Conservation (phyloP, 2,329 filamentous ascomycete genomes). For the Penicillium aurantiogriseum region DNA sequence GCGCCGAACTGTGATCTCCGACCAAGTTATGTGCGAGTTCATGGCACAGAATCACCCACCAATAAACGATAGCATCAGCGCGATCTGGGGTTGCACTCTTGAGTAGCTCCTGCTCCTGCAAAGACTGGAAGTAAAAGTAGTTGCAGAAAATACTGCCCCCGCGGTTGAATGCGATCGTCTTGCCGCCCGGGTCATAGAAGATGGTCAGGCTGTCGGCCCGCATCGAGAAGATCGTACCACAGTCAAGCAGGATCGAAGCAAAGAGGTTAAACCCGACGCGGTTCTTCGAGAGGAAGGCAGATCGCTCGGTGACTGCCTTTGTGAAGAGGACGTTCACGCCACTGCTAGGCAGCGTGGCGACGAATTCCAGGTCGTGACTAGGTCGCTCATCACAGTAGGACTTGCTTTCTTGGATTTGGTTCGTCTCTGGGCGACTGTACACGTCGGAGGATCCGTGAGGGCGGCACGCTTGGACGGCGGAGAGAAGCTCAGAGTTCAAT, state of each 20-base stretch:
- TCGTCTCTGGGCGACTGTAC: constrained; percentile 70
- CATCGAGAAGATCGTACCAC: constrained; percentile 71
- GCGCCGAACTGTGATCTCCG: constrained; percentile 69
- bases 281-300: constrained; percentile 62
- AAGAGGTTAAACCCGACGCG: constrained; percentile 66
- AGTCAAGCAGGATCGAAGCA: constrained; percentile 65
- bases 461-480: constrained; percentile 75
- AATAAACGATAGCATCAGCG: constrained; percentile 74
- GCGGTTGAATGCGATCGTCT: constrained; percentile 89
- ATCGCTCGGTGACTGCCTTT: constrained; percentile 52
- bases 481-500: constrained; percentile 57
- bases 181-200: constrained; percentile 76
- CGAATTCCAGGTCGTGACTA: constrained; percentile 69
- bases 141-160: constrained; percentile 92
- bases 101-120: constrained; percentile 62
- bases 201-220: constrained; percentile 71
- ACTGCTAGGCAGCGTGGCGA: constrained; percentile 64
- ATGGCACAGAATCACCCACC: constrained; percentile 95
- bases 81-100: constrained; percentile 45
- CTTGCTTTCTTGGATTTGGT: constrained; percentile 73
- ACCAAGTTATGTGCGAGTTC: constrained; percentile 95
- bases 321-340: constrained; percentile 73
- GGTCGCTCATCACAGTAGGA: constrained; percentile 82
- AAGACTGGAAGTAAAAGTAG: constrained; percentile 76
- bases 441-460: constrained; percentile 70